These are phyloP conservation scores for Rhododendron simsii DNA, from an alignment of 148 eudicot genomes.

Conservation along the genomic window DNA sequence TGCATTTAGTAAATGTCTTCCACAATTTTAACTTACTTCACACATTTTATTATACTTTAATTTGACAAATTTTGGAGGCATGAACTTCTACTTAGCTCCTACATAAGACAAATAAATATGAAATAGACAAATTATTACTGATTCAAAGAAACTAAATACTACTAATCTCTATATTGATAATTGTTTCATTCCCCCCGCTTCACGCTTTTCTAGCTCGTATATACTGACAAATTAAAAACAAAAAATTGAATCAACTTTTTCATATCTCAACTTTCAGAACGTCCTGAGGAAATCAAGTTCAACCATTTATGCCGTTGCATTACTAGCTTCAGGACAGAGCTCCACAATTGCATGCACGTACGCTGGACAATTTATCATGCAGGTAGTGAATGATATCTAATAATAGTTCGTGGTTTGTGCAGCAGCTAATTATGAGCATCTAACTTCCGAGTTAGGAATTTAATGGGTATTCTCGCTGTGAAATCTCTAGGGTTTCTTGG, in stretches of 20 bases:
- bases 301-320: conserved; percentile 63
- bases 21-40: background rate
- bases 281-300: conserved; percentile 66
- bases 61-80: background rate
- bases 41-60: background rate
- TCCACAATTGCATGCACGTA: conserved; percentile 86
- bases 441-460: background rate
- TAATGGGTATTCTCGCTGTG: background rate
- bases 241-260: background rate
- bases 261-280: conserved; percentile 30
- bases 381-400: conserved; percentile 26
- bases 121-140: background rate
- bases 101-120: background rate
- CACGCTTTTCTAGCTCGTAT: too few relatives aligned
- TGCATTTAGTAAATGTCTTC: too few relatives aligned
- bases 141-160: background rate
- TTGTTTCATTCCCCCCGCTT: background rate
- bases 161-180: background rate
- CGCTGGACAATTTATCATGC: conserved; percentile 90
- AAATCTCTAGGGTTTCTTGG: conserved; percentile 36
- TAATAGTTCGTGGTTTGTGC: background rate
- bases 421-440: background rate
- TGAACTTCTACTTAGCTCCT: background rate
- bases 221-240: too few relatives aligned
- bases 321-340: conserved; percentile 87